These are phyloP conservation scores for Salix viminalis DNA, from an alignment of 345 rosid genomes.

Conservation along the genomic window DNA sequence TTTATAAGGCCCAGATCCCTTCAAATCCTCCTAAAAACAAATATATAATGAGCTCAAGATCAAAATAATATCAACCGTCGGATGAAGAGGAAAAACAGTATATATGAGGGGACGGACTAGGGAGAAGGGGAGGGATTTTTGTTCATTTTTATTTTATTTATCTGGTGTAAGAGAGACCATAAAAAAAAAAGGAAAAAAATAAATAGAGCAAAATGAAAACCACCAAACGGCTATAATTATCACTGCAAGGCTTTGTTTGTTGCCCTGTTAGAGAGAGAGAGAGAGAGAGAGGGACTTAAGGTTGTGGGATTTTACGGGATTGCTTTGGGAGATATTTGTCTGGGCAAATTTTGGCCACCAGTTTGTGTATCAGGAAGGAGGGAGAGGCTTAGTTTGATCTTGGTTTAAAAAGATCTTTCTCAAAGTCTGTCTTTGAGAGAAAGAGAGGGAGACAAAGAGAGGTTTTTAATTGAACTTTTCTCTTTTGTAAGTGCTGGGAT, in stretches of 20 bases:
- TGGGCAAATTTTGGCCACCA: neutral
- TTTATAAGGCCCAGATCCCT: neutral
- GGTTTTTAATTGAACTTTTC: slow-evolving; percentile 1
- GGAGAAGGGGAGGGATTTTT: neutral
- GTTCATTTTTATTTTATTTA: neutral
- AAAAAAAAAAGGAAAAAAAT: neutral
- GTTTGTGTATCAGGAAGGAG: neutral
- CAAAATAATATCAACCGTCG: neutral
- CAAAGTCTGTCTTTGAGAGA: neutral
- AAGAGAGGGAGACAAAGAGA: slow-evolving; percentile 5
- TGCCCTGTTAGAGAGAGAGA: neutral
- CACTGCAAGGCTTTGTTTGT: slow-evolving; percentile 24
- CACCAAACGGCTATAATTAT: slow-evolving; percentile 69
- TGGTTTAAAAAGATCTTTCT: slow-evolving; percentile 20
- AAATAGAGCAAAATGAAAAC: neutral
- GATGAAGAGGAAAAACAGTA: neutral
- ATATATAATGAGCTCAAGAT: neutral
- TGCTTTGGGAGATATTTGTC: slow-evolving; percentile 9
- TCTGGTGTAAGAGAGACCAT: slow-evolving; percentile 35
- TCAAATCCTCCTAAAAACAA: neutral
- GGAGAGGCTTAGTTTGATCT: slow-evolving; percentile 20
- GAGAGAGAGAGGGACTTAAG: slow-evolving; percentile 9
- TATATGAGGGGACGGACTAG: no score
- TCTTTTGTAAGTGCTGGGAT: neutral
- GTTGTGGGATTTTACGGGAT: slow-evolving; percentile 18